Conservation (phyloP, 2,329 filamentous ascomycete species). For the Aspergillus sp. region DNA sequence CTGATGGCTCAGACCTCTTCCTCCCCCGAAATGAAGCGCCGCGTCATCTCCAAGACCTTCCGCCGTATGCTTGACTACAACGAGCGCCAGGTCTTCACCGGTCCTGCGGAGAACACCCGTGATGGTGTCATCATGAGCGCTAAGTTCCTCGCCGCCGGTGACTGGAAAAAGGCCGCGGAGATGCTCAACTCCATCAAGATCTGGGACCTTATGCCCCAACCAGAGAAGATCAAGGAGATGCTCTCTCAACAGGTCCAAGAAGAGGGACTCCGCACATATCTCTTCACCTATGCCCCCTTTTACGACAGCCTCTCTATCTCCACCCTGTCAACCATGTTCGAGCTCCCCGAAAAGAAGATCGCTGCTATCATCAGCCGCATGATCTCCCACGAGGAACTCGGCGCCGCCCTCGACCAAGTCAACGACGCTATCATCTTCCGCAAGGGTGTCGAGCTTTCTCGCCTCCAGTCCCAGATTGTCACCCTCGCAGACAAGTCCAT, state of each 20-base stretch:
- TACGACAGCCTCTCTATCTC: constrained; percentile 92
- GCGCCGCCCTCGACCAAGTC: constrained; percentile 94
- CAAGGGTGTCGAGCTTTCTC: constrained; percentile 96
- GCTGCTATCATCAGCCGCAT: constrained; percentile 96
- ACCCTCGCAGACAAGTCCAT: constrained; percentile 96
- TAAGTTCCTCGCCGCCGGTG: constrained; percentile 91
- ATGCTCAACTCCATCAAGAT: constrained; percentile 99
- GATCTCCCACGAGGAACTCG: constrained; percentile 98
- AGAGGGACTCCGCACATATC: constrained; percentile 94
- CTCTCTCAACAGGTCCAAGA: constrained; percentile 98
- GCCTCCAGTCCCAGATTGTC: constrained; percentile 91
- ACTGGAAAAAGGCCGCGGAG: constrained; percentile 95
- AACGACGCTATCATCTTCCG: constrained; percentile 97
- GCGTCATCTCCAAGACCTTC: constrained; percentile 99
- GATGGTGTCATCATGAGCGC: constrained; percentile 99
- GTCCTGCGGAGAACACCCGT: constrained; percentile 95
- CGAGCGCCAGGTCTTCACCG: constrained; percentile 98
- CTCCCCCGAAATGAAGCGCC: constrained; percentile 94
- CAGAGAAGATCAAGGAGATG: constrained; percentile 94
- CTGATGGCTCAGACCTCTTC: constrained; percentile 95
- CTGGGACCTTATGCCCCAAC: constrained; percentile 94
- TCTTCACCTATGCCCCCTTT: constrained; percentile 99
- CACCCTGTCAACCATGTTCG: constrained; percentile 91
- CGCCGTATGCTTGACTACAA: constrained; percentile 99
- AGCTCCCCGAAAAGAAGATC: constrained; percentile 86